Evolutionary conservation across 140 eudicot genomes (phyloP).

Genomic region (Stevia rebaudiana): DNA sequence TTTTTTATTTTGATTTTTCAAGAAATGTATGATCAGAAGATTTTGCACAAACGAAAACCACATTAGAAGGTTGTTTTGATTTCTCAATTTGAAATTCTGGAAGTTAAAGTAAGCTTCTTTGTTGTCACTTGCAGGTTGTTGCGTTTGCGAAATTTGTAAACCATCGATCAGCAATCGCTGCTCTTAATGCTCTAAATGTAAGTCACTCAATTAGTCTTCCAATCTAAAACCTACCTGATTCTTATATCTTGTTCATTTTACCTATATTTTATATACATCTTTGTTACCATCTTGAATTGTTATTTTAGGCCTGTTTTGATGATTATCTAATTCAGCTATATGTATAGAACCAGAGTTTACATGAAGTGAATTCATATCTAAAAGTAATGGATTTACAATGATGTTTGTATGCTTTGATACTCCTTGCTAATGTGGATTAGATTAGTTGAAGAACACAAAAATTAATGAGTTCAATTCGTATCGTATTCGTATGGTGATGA

Average conservation of each 20-base stretch:
- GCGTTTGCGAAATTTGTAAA: conserved; percentile 90
- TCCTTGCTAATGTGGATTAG: too few species aligned
- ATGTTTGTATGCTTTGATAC: too few species aligned
- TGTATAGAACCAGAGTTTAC: too few species aligned
- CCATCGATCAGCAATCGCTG: conserved; percentile 75
- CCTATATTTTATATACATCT: not conserved
- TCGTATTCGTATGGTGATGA: not conserved
- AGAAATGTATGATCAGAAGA: too few species aligned
- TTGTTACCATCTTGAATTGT: not conserved
- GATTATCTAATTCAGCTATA: too few species aligned
- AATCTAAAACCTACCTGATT: not conserved
- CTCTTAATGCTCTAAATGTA: conserved; percentile 70
- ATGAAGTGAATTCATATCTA: too few species aligned
- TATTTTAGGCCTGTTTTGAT: not conserved
- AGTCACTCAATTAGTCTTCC: conserved; percentile 28
- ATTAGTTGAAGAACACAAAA: too few species aligned
- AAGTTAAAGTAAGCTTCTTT: not conserved
- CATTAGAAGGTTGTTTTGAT: too few species aligned
- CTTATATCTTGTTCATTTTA: conserved; percentile 2
- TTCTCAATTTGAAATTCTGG: too few species aligned
- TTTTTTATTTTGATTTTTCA: too few species aligned
- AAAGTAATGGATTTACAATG: too few species aligned
- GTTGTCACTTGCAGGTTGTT: conserved; percentile 62
- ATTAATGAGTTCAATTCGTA: not conserved
- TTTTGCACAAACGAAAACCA: too few species aligned